Base-by-base conservation (phyloP, 345 rosid species). In the Turnera subulata region DNA sequence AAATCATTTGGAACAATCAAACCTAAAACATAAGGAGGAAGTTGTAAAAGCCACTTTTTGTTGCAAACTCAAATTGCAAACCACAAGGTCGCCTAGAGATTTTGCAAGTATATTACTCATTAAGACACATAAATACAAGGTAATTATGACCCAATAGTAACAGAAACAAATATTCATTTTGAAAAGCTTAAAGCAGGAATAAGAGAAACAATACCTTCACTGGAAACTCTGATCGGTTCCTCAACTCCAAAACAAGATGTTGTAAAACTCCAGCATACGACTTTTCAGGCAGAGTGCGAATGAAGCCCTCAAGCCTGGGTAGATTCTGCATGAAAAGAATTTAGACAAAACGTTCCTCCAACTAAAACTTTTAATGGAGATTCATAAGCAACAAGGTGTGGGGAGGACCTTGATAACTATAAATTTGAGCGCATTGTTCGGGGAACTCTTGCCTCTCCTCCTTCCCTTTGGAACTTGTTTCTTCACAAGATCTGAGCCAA, bases 271-370 rank as follows among this genome's bases (percentile, higher is more conserved):
- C 99, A 32, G 80, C 83, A 78, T 89, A 80, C 59, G 76, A 70
- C 67, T 76, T 80, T 63, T 69, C 82, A 43, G 97, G 95, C 51
- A 89, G 71, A 65, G 76, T 61, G 55, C 50, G 73, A 66, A 89
- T 71, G 59, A 68, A 54, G 59, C 96, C 96, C 75, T 85, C 90
- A 66, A 93, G 92, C 91, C 76, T 87, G 65, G 99, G 99, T 42
- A 87, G 69, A 70, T 71, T 76, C 99, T 89, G 78, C 49, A 67
- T 45, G 56, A 37, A 56, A 43, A 58, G 56, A 16, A 37, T 3
- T 17, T 10, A 39, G 2, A 12, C 24, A 45, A 50, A 46, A 33
- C 50, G 0, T 20, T 6, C 39, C 26, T 55, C 32, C 39, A 62
- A 17, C 50, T 69, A 19, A 69, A 53, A 47, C 45, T 16, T 37